Evolutionary conservation across 1,284 basidiomycete species (phyloP), one percentile per base, ranked within the genome.

Genomic region (Leccinum fallax): DNA sequence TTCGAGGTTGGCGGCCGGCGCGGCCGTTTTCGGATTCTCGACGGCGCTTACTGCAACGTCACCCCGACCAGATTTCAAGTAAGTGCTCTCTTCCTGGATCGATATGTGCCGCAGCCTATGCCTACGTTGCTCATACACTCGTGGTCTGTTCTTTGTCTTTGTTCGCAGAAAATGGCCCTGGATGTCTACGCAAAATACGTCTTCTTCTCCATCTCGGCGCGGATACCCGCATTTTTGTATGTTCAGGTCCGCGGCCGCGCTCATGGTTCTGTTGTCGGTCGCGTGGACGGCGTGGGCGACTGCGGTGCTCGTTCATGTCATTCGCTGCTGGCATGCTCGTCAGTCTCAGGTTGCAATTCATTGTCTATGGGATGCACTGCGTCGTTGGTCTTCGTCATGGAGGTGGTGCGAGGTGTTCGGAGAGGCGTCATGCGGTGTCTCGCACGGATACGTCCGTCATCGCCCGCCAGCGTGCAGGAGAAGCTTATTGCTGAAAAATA

Each of bases 201-300:
- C 61, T 89, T 88, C 75, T 90, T 90, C 73, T 78, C 83, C 43
- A 78, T 90, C 21, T 83, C 85, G 4, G 80, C 88, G 13, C 82
- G 88, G 26, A 76, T 88, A 19, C 88, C 89, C 0, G 79, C 82
- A 0, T 63, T 88, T 24, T 15, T 83, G 83, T 69, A 82, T 86
- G 77, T 78, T 87, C 61, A 59, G 79, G 49, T 82, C 85, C 10
- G 78, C 83, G 0, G 54, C 82, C 24, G 74, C 85, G 6, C 77
- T 91, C 10, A 84, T 86, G 78, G 65, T 89, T 75, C 72, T 90
- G 24, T 76, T 81, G 21, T 69, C 82, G 21, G 83, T 89, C 6
- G 86, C 88, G 2, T 90, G 81, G 76, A 74, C 75, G 0, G 83
- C 83, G 4, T 89, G 85, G 84, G 85, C 87, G 0, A 71, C 75